Base-by-base conservation (phyloP, 257 asterid genomes). In the Przewalskia tangutica region DNA sequence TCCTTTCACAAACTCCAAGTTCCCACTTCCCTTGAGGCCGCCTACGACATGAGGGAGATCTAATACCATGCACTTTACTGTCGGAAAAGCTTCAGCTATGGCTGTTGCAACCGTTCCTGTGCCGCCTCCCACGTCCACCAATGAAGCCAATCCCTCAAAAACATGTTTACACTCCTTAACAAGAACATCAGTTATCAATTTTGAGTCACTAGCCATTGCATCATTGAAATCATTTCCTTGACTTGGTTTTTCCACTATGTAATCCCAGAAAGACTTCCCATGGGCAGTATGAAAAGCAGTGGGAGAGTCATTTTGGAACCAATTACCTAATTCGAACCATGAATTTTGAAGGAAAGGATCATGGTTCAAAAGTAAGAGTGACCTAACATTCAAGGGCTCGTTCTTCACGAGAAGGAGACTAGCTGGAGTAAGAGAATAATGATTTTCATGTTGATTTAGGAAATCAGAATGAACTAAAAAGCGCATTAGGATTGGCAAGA, bases 121-220 rank as follows among this genome's bases (percentile, higher is more conserved):
- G 27, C 76, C 82, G 18, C 75, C 56, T 8, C 75, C 82, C n/a
- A 79, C 75, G 11, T 78, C 68, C 40, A 78, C 82, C 5, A 78
- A 8, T 13, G 48, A 79, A 0, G n/a, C 40, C 2, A 60, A 7
- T 10, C 56, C 56, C 0, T 59, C 42, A 44, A 79, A 79, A 0
- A 79, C 56, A 7, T 59, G 14, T 58, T 78, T 78, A 12, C 73
- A 79, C 2, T 58, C 2, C 12, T 17, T 63, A n/a, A 81, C 51
- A 64, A 67, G 65, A 0, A 66, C 3, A 2, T 46, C 4, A 10
- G 56, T n/a, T n/a, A 7, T n/a, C 12, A 81, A 27, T 14, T 14
- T 23, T 7, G 83, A 62, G 53, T 80, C 77, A 16, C 46, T 80
- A 44, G 48, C 64, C 77, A 80, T 12, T 34, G 76, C 50, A 20